Percentiles rank a stretch among this genome's conserved stretches.
phyloP scores from a whole-genome alignment of 2,329 filamentous ascomycete genomes.

The Exophiala phaeomuriformis region DNA sequence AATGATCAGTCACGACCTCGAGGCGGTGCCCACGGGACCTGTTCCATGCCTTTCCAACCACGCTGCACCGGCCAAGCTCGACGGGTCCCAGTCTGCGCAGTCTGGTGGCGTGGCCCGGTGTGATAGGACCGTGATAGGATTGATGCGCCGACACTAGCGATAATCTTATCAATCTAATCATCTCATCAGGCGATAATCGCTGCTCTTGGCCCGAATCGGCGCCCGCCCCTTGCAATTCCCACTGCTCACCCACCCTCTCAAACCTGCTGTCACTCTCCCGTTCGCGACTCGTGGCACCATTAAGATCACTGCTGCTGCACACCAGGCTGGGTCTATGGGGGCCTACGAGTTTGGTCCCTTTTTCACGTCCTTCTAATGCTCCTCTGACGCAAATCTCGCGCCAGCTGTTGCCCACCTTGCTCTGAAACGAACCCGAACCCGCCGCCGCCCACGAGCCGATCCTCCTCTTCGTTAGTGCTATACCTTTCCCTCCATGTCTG shows the following conservation, averaged over 20 bases:
- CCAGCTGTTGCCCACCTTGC: too few relatives aligned
- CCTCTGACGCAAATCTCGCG: too few relatives aligned
- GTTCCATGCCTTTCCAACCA: neutral
- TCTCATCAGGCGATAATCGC: constrained; percentile 1
- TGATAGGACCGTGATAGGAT: neutral
- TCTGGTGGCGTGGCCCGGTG: neutral
- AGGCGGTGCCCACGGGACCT: neutral
- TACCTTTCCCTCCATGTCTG: neutral
- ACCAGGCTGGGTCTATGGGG: too few relatives aligned
- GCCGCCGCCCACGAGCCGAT: neutral
- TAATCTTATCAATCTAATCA: constrained; percentile 25
- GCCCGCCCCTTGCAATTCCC: neutral
- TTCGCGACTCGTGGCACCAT: too few relatives aligned
- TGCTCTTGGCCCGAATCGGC: neutral
- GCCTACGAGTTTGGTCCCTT: too few relatives aligned
- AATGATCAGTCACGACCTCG: neutral
- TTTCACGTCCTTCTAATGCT: too few relatives aligned
- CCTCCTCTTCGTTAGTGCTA: neutral
- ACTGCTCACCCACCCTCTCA: neutral
- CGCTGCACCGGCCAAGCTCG: too few relatives aligned
- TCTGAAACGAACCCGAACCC: neutral
- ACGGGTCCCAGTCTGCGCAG: too few relatives aligned
- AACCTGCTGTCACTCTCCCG: too few relatives aligned
- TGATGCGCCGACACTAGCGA: neutral
- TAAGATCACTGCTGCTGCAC: too few relatives aligned